Percentiles rank a stretch among this genome's conserved stretches.
phyloP scores from a whole-genome alignment of 805 yeast genomes.

The Lipomyces mesembrius region DNA sequence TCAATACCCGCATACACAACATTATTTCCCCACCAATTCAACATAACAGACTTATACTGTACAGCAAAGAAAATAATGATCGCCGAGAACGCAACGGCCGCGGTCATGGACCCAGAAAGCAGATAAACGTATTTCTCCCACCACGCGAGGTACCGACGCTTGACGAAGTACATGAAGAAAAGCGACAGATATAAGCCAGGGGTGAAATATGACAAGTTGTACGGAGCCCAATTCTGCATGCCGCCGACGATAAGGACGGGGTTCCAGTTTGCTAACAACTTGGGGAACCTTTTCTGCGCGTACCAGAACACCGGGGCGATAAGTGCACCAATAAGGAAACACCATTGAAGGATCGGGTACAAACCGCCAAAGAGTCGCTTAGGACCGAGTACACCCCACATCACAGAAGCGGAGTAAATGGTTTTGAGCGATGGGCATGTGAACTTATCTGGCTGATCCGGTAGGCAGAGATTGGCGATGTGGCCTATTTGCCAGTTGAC shows the following conservation, averaged over 20 bases:
- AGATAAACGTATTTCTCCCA: constrained; percentile 77
- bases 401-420: constrained; percentile 59
- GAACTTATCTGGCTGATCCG: constrained; percentile 52
- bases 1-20: constrained; percentile 22
- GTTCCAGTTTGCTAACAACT: constrained; percentile 8
- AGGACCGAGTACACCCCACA: constrained; percentile 73
- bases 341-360: constrained; percentile 60
- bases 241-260: constrained; percentile 40
- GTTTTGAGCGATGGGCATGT: constrained; percentile 54
- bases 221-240: constrained; percentile 47
- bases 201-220: constrained; percentile 36
- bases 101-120: constrained; percentile 65
- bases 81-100: constrained; percentile 69
- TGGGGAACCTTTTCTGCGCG: neutral
- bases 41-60: constrained; percentile 49
- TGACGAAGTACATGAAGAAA: constrained; percentile 60
- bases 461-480: constrained; percentile 51
- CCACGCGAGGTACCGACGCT: constrained; percentile 62
- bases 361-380: constrained; percentile 60
- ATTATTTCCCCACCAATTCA: constrained; percentile 69
- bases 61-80: constrained; percentile 59
- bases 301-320: constrained; percentile 34
- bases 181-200: constrained; percentile 49
- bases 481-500: constrained; percentile 50
- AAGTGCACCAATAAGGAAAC: constrained; percentile 63